Base-by-base conservation (phyloP, 495 filamentous ascomycete genomes). In the Penicillium argentinense region DNA sequence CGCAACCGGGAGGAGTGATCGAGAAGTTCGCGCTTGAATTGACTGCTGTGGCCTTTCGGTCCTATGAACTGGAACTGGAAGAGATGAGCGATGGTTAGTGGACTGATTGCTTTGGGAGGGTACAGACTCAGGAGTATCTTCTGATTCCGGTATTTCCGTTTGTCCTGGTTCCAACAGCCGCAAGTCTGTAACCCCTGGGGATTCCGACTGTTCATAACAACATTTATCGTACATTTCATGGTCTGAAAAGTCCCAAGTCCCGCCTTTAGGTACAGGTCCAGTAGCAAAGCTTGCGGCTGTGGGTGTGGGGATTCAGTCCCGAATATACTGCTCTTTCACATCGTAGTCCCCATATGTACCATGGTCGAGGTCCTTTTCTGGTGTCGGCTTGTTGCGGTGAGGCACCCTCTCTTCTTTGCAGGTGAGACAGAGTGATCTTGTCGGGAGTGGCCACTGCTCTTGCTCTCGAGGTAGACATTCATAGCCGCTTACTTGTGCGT, bases 401-500 rank as follows among this genome's bases (percentile, higher is more conserved):
- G 33, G 33, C 17, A 5, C n/a, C 21, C 21, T 11, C 16, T 47
- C 21, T 25, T 42, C 4, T 12, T 48, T 56, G 37, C 59, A 65
- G n/a, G 2, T 13, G 13, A 14, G 11, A 42, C 64, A 68, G n/a
- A 18, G 16, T 18, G 33, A 36, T 11, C 21, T 19, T 21, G 16
- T 19, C 11, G 33, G 33, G 16, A 36, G 19, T n/a, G 49, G 43
- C n/a, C 16, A 36, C 3, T 18, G 33, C 5, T 36, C 33, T 36
- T 47, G 19, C 0, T 32, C 22, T 12, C 18, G 16, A 4, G 29
- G 39, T 1, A 30, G 25, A 38, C 68, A 69, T 19, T 59, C 50
- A 33, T 62, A 50, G 1, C 60, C 59, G 14, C 19, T 41, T 22
- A 39, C 28, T n/a, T 56, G 32, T 29, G 55, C 56, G 11, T 52